These are phyloP conservation scores for Myxozyma lipomycoides DNA, from an alignment of 805 yeast species.

Conservation along the genomic window DNA sequence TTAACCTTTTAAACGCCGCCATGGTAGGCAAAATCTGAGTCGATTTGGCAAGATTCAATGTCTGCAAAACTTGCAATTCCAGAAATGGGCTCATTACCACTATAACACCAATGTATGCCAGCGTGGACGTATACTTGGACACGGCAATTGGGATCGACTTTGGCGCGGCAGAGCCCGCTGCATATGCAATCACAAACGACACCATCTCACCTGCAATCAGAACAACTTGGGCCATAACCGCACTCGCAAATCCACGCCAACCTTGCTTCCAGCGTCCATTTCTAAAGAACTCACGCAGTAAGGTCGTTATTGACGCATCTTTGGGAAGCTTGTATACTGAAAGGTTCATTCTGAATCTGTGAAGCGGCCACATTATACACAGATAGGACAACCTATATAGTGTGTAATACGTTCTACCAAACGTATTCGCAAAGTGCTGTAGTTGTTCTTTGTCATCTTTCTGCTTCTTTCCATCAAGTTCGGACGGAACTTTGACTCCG, in stretches of 20 bases:
- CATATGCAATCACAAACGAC: background rate
- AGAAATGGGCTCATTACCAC: background rate
- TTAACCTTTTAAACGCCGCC: background rate
- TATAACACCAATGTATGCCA: background rate
- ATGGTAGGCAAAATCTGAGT: background rate
- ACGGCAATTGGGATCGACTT: background rate
- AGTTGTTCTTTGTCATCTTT: background rate
- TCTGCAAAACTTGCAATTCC: background rate
- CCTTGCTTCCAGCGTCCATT: background rate
- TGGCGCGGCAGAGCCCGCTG: constrained; percentile 2
- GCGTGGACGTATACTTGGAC: background rate
- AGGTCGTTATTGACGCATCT: background rate
- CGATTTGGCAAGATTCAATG: background rate
- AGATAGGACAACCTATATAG: background rate
- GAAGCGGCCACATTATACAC: background rate
- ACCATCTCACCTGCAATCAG: background rate
- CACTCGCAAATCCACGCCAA: background rate
- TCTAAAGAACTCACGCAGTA: background rate
- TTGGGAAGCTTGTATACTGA: background rate
- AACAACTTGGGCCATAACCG: background rate
- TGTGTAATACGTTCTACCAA: background rate
- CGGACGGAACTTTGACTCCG: background rate
- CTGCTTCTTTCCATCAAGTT: background rate
- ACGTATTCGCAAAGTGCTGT: background rate
- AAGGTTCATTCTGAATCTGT: background rate